Percentiles rank a stretch among this genome's conserved stretches.
phyloP scores from a whole-genome alignment of 805 yeast genomes.

The Suhomyces sp. region DNA sequence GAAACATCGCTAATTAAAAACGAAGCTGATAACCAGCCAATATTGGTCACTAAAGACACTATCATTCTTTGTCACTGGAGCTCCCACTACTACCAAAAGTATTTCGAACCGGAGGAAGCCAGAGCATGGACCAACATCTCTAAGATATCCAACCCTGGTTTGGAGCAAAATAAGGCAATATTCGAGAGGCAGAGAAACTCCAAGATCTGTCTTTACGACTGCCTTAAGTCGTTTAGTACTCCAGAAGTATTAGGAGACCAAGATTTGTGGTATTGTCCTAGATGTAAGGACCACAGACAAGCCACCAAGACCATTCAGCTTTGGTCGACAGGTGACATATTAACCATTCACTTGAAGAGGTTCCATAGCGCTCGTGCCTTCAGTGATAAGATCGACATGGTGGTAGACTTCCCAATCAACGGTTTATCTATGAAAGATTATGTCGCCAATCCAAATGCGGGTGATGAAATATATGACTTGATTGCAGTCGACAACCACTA shows the following conservation, averaged over 20 bases:
- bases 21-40: slow-evolving; percentile 14
- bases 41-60: slow-evolving; percentile 19
- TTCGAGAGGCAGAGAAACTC: slow-evolving; percentile 45
- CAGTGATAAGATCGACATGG: slow-evolving; percentile 83
- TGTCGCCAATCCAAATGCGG: slow-evolving; percentile 36
- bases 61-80: slow-evolving; percentile 67
- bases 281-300: slow-evolving; percentile 82
- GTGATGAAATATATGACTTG: slow-evolving; percentile 64
- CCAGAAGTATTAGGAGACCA: slow-evolving; percentile 85
- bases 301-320: slow-evolving; percentile 89
- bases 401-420: slow-evolving; percentile 83
- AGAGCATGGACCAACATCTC: slow-evolving; percentile 54
- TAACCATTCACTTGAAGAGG: slow-evolving; percentile 85
- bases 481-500: slow-evolving; percentile 93
- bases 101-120: slow-evolving; percentile 49
- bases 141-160: slow-evolving; percentile 48
- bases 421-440: slow-evolving; percentile 71
- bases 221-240: slow-evolving; percentile 68
- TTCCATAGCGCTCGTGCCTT: slow-evolving; percentile 81
- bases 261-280: slow-evolving; percentile 92
- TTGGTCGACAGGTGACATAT: slow-evolving; percentile 91
- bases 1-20: background rate
- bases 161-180: slow-evolving; percentile 44
- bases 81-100: slow-evolving; percentile 42
- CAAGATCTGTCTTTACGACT: slow-evolving; percentile 55